phyloP scores from a whole-genome alignment of 768 basidiomycete species.

The Hygrocybe punicea region DNA sequence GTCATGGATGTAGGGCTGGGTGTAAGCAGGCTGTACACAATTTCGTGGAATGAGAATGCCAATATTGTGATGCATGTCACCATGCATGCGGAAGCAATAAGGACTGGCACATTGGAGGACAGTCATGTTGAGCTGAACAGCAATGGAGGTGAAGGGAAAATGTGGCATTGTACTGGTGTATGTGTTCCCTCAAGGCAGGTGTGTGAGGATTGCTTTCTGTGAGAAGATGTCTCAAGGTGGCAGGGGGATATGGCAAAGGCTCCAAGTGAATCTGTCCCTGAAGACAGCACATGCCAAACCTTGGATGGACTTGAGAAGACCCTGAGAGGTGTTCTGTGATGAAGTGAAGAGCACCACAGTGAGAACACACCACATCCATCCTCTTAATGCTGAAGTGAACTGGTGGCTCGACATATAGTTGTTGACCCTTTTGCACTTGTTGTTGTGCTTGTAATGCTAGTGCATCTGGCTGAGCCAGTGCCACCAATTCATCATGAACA shows the following conservation, averaged over 20 bases:
- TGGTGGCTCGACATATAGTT: too few species aligned
- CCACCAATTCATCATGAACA: too few species aligned
- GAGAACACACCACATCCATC: not conserved
- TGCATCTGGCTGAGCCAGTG: too few species aligned
- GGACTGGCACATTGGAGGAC: not conserved
- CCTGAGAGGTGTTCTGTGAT: not conserved
- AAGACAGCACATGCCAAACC: not conserved
- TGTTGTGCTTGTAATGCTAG: too few species aligned
- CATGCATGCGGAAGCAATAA: slow-evolving; percentile 25
- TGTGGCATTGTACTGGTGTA: slow-evolving; percentile 37
- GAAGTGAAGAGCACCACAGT: not conserved
- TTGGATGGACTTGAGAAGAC: not conserved
- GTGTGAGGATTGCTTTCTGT: not conserved
- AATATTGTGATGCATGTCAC: slow-evolving; percentile 30
- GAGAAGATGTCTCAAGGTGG: not conserved
- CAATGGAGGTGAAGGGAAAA: slow-evolving; percentile 34
- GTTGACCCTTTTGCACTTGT: too few species aligned
- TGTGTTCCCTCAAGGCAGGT: slow-evolving; percentile 27
- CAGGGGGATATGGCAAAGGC: not conserved
- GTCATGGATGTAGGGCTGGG: slow-evolving; percentile 42
- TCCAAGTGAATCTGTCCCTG: not conserved
- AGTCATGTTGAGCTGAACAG: not conserved
- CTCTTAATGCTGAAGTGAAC: too few species aligned
- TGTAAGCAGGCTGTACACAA: slow-evolving; percentile 23
- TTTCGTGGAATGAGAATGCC: slow-evolving; percentile 30